Evolutionary conservation across 108 stramenopile genomes (phyloP).

Genomic region (Fistulifera solaris): DNA sequence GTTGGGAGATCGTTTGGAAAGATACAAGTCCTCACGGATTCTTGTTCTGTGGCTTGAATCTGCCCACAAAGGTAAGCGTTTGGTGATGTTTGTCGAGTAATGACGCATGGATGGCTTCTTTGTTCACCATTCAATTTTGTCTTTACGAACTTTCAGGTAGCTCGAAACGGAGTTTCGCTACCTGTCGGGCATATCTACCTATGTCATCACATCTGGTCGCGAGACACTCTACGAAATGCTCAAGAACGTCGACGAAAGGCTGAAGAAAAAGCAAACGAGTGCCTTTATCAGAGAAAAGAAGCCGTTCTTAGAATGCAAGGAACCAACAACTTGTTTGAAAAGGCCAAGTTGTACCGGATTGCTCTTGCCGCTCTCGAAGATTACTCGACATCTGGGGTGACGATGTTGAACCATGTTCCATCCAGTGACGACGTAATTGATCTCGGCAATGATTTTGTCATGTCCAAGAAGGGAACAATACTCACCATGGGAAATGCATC

Average conservation of each 20-base stretch:
- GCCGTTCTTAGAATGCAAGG: conserved; percentile 41
- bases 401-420: too few species aligned
- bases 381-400: conserved; percentile 4
- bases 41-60: conserved; percentile 45
- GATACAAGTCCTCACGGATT: conserved; percentile 38
- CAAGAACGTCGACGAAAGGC: conserved; percentile 27
- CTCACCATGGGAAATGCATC: too few species aligned
- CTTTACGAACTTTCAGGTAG: conserved; percentile 17
- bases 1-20: conserved; percentile 63
- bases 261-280: conserved; percentile 24
- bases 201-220: conserved; percentile 48
- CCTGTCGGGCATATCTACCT: conserved; percentile 43
- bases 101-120: too few species aligned
- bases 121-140: too few species aligned
- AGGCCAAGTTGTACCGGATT: conserved; percentile 58
- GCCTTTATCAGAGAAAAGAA: conserved; percentile 29
- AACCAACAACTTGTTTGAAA: conserved; percentile 42
- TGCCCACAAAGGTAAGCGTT: conserved; percentile 9
- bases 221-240: conserved; percentile 27
- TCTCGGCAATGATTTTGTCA: too few species aligned
- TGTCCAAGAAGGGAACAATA: too few species aligned
- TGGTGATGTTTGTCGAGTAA: too few species aligned
- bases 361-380: conserved; percentile 24
- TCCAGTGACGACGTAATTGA: too few species aligned
- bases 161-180: conserved; percentile 39